These are phyloP conservation scores for Tuber microsphaerosporum DNA, from an alignment of 495 filamentous ascomycete genomes.

Conservation along the genomic window DNA sequence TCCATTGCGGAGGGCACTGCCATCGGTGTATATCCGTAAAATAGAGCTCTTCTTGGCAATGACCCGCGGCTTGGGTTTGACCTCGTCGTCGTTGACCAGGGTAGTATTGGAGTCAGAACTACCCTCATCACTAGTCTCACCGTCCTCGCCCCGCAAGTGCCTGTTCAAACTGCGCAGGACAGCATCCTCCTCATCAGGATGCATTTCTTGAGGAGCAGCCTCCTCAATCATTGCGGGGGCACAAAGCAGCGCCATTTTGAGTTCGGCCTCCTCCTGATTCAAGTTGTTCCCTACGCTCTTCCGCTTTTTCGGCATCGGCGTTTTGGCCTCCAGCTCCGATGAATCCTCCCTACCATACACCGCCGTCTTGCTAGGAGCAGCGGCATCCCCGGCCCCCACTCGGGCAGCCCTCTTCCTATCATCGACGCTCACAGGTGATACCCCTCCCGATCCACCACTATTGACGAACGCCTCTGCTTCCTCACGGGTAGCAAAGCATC, in stretches of 20 bases:
- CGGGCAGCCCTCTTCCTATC: conserved; percentile 15
- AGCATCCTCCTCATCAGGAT: conserved; percentile 8
- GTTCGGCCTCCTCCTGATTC: conserved; percentile 12
- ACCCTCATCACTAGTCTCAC: conserved; percentile 9
- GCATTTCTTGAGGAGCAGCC: conserved; percentile 15
- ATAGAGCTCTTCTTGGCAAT: conserved; percentile 42
- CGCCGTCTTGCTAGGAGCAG: conserved; percentile 5
- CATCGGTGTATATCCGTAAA: conserved; percentile 80
- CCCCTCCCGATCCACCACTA: conserved; percentile 42
- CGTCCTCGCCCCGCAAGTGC: conserved; percentile 15
- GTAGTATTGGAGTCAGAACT: conserved; percentile 11
- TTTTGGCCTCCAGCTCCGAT: conserved; percentile 15
- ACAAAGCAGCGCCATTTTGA: conserved; percentile 1
- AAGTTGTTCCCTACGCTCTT: conserved; percentile 21
- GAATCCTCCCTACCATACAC: conserved; percentile 22
- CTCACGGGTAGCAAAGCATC: conserved; percentile 65
- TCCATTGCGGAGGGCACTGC: conserved; percentile 74
- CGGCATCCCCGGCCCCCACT: conserved; percentile 14
- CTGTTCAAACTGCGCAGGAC: conserved; percentile 2
- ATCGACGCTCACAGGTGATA: conserved; percentile 30
- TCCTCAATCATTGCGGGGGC: conserved; percentile 3
- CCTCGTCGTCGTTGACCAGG: conserved; percentile 15
- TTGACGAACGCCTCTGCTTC: conserved; percentile 73
- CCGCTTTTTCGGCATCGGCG: conserved; percentile 25
- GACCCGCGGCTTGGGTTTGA: conserved; percentile 31